Percentiles rank a stretch among this genome's conserved stretches.
These are phyloP conservation scores for Bjerkandera adusta DNA, from an alignment of 1,284 basidiomycete genomes.

Conservation along the genomic window DNA sequence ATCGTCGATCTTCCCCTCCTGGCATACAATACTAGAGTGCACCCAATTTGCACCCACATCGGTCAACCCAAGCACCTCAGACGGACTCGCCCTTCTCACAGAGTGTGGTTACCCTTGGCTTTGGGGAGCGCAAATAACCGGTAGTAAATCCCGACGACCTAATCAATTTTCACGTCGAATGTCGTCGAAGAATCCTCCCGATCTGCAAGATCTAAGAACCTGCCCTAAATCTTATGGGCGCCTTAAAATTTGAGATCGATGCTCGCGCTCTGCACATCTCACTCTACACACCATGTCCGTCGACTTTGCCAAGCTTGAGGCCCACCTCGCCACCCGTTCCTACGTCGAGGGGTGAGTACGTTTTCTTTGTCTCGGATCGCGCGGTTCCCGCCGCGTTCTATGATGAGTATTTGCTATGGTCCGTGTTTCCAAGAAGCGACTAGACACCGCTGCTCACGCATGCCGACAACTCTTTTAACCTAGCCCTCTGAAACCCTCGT, in stretches of 20 bases:
- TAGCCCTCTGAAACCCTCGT: slow-evolving; percentile 81
- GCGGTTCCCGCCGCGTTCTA: slow-evolving; percentile 16
- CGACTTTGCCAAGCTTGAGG: slow-evolving; percentile 77
- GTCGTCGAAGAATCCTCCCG: too few relatives aligned
- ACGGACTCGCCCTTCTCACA: too few relatives aligned
- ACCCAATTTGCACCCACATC: not conserved
- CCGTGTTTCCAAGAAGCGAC: slow-evolving; percentile 99
- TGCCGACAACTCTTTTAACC: slow-evolving; percentile 78
- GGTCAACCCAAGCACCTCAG: too few relatives aligned
- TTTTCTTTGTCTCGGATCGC: slow-evolving; percentile 3
- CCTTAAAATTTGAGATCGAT: slow-evolving; percentile 16
- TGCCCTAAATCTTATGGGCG: slow-evolving; percentile 15
- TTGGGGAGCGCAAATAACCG: too few relatives aligned
- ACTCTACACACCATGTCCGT: slow-evolving; percentile 55
- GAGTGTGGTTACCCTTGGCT: too few relatives aligned
- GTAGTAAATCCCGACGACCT: too few relatives aligned
- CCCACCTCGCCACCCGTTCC: slow-evolving; percentile 82
- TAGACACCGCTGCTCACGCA: slow-evolving; percentile 88
- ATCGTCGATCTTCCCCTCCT: slow-evolving; percentile 17
- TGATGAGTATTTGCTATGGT: slow-evolving; percentile 92
- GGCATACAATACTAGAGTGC: not conserved
- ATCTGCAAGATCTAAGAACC: not conserved
- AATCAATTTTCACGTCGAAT: too few relatives aligned
- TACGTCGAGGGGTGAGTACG: slow-evolving; percentile 89
- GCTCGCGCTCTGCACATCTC: slow-evolving; percentile 12